Evolutionary conservation across 1,284 basidiomycete genomes (phyloP).

Genomic region (Boletellus sp.): DNA sequence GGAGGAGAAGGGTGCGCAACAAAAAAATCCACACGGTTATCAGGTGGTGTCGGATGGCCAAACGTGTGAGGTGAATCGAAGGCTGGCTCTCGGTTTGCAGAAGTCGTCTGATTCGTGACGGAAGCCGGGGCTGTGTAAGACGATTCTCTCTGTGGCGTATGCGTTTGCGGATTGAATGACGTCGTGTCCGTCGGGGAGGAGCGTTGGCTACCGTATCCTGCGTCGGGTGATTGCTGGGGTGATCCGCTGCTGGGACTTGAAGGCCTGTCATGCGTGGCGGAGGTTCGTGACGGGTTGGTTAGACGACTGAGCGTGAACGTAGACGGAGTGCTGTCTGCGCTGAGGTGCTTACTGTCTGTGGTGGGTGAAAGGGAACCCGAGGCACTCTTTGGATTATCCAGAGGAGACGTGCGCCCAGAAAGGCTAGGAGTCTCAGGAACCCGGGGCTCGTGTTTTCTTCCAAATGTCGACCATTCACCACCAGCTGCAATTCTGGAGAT

Average conservation of each 20-base stretch:
- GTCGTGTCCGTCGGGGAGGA: conserved; percentile 30
- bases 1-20: conserved; percentile 25
- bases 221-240: conserved; percentile 16
- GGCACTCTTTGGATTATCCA: conserved; percentile 7
- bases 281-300: conserved; percentile 10
- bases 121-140: conserved; percentile 20
- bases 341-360: conserved; percentile 9
- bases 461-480: conserved; percentile 45
- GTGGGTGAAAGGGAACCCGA: conserved; percentile 19
- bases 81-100: conserved; percentile 14
- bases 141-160: conserved; percentile 25
- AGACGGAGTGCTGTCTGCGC: conserved; percentile 17
- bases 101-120: conserved; percentile 22
- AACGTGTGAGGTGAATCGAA: conserved; percentile 40
- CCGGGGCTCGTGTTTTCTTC: conserved; percentile 28
- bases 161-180: conserved; percentile 27
- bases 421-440: conserved; percentile 11
- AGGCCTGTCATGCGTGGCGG: conserved; percentile 3
- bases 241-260: conserved; percentile 17
- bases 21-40: conserved; percentile 23
- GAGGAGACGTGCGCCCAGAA: conserved; percentile 14
- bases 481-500: conserved; percentile 26
- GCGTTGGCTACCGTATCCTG: conserved; percentile 14
- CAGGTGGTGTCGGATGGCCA: conserved; percentile 35
- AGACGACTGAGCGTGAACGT: conserved; percentile 23